Conservation (phyloP, 345 rosid genomes). For the Euphorbia tirucalli region DNA sequence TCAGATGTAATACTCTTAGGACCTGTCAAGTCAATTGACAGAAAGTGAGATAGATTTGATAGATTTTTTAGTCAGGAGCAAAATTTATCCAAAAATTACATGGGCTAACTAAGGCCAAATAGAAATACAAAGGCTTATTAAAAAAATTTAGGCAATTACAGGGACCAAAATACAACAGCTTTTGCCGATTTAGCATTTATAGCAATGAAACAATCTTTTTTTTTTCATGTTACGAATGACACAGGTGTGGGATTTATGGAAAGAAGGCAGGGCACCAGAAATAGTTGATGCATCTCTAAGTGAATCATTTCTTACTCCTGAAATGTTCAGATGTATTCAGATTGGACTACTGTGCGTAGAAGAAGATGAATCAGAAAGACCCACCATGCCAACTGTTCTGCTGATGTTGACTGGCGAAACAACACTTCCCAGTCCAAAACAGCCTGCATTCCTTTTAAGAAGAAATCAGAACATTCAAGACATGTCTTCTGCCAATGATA, state of each 20-base stretch:
- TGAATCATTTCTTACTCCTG: neutral
- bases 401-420: slow-evolving; percentile 7
- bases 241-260: slow-evolving; percentile 1
- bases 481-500: neutral
- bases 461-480: neutral
- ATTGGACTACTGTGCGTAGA: neutral
- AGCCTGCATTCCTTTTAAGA: neutral
- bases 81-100: neutral
- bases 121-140: neutral
- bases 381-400: neutral
- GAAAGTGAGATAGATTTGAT: too few species aligned
- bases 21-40: too few species aligned
- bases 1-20: too few species aligned
- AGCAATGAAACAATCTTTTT: neutral
- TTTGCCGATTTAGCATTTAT: neutral
- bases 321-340: neutral
- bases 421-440: neutral
- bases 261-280: neutral
- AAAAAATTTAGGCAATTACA: too few species aligned
- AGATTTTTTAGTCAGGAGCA: neutral
- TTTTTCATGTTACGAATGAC: neutral
- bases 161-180: too few species aligned
- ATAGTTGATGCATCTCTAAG: neutral
- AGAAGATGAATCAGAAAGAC: neutral
- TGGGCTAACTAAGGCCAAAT: neutral